Conservation (phyloP, 192 early-diverging fungal genomes). For the Neocallimastix lanati region DNA sequence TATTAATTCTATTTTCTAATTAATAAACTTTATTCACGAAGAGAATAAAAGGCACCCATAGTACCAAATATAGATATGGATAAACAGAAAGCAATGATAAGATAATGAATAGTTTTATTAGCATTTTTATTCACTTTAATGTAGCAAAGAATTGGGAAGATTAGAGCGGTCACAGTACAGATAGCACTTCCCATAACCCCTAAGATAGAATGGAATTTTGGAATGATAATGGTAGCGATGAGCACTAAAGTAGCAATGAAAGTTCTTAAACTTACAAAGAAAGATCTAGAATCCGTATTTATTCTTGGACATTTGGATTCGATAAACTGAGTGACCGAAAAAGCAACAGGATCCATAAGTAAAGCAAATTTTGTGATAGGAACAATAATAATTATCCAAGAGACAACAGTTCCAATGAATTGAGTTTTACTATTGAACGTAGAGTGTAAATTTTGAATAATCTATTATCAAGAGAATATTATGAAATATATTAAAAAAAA, state of each 20-base stretch:
- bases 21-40: neutral
- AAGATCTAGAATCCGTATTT: neutral
- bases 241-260: neutral
- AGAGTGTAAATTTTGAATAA: neutral
- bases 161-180: neutral
- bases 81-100: neutral
- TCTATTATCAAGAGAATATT: neutral
- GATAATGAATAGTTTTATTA: neutral
- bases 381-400: neutral
- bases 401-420: neutral
- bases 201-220: neutral
- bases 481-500: too few relatives aligned
- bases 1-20: too few relatives aligned
- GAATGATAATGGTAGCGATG: neutral
- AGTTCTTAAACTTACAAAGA: neutral
- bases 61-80: neutral
- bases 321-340: neutral
- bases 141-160: neutral
- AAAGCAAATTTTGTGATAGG: neutral
- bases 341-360: neutral
- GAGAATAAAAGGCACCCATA: neutral
- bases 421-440: neutral
- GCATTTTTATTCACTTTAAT: neutral
- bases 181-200: neutral
- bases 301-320: neutral